Conservation (phyloP, 2,329 filamentous ascomycete genomes). For the Lizonia empirigonia region DNA sequence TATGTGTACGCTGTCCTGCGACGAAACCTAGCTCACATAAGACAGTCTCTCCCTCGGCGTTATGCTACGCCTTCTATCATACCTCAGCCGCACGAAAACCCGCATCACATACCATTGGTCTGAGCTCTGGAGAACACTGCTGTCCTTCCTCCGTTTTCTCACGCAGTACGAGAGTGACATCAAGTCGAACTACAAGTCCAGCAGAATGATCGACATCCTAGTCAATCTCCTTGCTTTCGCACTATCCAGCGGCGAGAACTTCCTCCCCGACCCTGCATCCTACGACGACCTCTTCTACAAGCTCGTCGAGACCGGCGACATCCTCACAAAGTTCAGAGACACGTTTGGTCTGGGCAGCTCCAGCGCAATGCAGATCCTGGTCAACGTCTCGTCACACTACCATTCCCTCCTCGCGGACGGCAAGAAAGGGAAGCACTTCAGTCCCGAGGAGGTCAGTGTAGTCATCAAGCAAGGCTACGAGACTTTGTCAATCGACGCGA, state of each 20-base stretch:
- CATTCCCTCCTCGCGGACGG: slow-evolving; percentile 74
- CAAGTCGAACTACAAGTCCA: slow-evolving; percentile 69
- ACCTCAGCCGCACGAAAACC: slow-evolving; percentile 80
- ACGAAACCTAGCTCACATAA: not conserved
- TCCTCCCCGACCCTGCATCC: slow-evolving; percentile 81
- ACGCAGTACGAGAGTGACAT: slow-evolving; percentile 84
- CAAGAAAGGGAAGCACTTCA: slow-evolving; percentile 70
- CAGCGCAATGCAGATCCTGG: slow-evolving; percentile 78
- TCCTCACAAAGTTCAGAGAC: slow-evolving; percentile 80
- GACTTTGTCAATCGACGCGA: slow-evolving; percentile 87
- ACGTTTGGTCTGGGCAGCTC: slow-evolving; percentile 63
- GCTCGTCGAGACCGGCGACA: slow-evolving; percentile 86
- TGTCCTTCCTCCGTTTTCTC: slow-evolving; percentile 88
- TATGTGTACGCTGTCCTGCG: slow-evolving; percentile 29
- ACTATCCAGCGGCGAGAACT: slow-evolving; percentile 84
- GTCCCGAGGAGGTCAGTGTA: slow-evolving; percentile 80
- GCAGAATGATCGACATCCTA: slow-evolving; percentile 74
- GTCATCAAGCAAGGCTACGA: slow-evolving; percentile 98
- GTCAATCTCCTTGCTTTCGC: slow-evolving; percentile 84
- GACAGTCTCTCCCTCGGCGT: slow-evolving; percentile 76
- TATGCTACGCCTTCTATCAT: slow-evolving; percentile 79
- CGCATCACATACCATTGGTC: slow-evolving; percentile 91
- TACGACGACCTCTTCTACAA: slow-evolving; percentile 99
- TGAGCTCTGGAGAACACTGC: slow-evolving; percentile 87
- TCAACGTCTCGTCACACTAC: slow-evolving; percentile 85